Conservation (phyloP, 345 rosid species). For the Moringa oleifera region DNA sequence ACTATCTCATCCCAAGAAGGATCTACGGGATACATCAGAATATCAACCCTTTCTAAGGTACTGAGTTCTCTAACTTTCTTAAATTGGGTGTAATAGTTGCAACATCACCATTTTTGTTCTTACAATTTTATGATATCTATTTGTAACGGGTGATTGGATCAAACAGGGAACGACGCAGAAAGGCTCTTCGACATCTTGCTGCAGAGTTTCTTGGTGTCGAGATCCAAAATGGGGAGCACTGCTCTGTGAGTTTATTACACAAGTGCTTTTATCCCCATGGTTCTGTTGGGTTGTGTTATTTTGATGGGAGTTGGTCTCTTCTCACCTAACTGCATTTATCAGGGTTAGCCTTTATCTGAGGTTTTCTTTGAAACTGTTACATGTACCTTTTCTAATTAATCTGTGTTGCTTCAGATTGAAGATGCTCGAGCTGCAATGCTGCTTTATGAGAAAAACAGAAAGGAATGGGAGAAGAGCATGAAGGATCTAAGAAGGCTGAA, state of each 20-base stretch:
- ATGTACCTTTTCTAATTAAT: neutral
- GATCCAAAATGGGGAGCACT: conserved; percentile 94
- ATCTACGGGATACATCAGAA: conserved; percentile 73
- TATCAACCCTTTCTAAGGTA: conserved; percentile 81
- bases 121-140: neutral
- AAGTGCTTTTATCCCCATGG: neutral
- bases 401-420: conserved; percentile 43
- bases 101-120: conserved; percentile 7
- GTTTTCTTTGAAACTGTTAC: neutral
- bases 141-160: conserved; percentile 1
- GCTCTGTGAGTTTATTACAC: conserved; percentile 55
- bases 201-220: conserved; percentile 73
- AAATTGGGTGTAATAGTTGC: neutral
- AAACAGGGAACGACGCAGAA: conserved; percentile 60
- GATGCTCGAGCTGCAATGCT: conserved; percentile 94
- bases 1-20: conserved; percentile 76
- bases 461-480: conserved; percentile 65
- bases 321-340: neutral
- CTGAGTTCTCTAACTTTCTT: conserved; percentile 5
- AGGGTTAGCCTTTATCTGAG: neutral
- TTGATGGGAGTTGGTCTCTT: neutral
- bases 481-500: conserved; percentile 54
- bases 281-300: no score
- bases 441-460: conserved; percentile 63
- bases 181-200: conserved; percentile 75